Percentiles rank a stretch among this genome's conserved stretches.
Conservation (phyloP, 176 grass and related monocot genomes). For the Triticum timopheevii region DNA sequence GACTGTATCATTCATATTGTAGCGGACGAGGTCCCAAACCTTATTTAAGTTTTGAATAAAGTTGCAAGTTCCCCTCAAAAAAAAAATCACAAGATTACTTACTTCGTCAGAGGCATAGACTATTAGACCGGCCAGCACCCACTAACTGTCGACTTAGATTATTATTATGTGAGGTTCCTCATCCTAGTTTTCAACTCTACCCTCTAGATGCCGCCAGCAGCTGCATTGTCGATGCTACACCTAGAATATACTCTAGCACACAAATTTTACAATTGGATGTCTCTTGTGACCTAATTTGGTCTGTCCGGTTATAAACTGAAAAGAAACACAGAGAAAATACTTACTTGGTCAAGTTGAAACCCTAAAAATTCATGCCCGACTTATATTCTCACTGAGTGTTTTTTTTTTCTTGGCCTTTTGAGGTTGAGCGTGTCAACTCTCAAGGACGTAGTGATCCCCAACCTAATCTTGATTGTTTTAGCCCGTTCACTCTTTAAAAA, state of each 20-base stretch:
- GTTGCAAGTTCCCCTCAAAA: too few relatives aligned
- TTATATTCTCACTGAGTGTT: too few relatives aligned
- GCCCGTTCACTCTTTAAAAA: not conserved
- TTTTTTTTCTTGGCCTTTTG: not conserved
- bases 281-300: constrained; percentile 18
- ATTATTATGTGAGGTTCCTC: not conserved
- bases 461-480: constrained; percentile 23
- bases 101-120: not conserved
- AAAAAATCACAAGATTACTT: not conserved
- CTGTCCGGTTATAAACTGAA: not conserved
- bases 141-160: not conserved
- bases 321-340: not conserved
- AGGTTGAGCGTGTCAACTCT: not conserved
- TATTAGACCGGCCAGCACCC: constrained; percentile 24
- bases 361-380: too few relatives aligned
- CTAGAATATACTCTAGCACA: not conserved
- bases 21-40: too few relatives aligned
- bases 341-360: too few relatives aligned
- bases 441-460: not conserved
- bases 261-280: not conserved
- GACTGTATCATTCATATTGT: too few relatives aligned
- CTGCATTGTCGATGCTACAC: not conserved
- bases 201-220: not conserved
- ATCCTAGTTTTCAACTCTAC: not conserved
- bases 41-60: too few relatives aligned